phyloP scores from a whole-genome alignment of 2,329 filamentous ascomycete species.

The Curvularia eragrostidis region DNA sequence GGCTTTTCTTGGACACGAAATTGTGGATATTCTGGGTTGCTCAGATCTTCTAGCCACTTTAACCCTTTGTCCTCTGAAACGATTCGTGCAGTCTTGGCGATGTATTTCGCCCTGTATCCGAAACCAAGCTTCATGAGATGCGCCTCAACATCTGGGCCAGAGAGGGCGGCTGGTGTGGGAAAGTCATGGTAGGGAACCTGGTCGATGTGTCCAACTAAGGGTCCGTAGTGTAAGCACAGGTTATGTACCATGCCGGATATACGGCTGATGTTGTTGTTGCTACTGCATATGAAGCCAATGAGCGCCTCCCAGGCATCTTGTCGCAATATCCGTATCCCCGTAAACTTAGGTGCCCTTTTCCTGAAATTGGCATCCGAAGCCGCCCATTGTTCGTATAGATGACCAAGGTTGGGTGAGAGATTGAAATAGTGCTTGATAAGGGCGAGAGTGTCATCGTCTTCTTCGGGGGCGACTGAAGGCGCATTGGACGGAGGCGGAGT shows the following conservation, averaged over 20 bases:
- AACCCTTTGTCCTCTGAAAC: constrained; percentile 70
- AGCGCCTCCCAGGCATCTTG: constrained; percentile 97
- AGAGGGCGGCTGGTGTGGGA: constrained; percentile 76
- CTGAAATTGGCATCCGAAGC: constrained; percentile 84
- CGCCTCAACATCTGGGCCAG: constrained; percentile 74
- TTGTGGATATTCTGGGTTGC: constrained; percentile 75
- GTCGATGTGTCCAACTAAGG: constrained; percentile 73
- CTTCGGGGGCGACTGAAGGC: constrained; percentile 37
- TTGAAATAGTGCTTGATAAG: constrained; percentile 88
- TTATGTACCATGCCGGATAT: constrained; percentile 98
- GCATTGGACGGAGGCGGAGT: constrained; percentile 50
- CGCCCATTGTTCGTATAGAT: constrained; percentile 88
- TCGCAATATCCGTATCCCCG: constrained; percentile 87
- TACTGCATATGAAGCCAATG: constrained; percentile 95
- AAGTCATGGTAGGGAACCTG: constrained; percentile 85
- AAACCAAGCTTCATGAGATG: constrained; percentile 86
- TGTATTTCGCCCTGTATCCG: constrained; percentile 92
- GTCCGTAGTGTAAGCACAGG: constrained; percentile 84
- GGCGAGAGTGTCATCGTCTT: constrained; percentile 78
- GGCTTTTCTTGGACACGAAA: constrained; percentile 57
- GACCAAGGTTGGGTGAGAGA: constrained; percentile 74
- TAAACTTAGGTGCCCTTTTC: constrained; percentile 83
- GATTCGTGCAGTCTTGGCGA: constrained; percentile 81
- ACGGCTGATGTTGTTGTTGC: constrained; percentile 95
- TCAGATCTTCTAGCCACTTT: constrained; percentile 77